phyloP scores from a whole-genome alignment of 495 filamentous ascomycete species.

The Alectoria sarmentosa region DNA sequence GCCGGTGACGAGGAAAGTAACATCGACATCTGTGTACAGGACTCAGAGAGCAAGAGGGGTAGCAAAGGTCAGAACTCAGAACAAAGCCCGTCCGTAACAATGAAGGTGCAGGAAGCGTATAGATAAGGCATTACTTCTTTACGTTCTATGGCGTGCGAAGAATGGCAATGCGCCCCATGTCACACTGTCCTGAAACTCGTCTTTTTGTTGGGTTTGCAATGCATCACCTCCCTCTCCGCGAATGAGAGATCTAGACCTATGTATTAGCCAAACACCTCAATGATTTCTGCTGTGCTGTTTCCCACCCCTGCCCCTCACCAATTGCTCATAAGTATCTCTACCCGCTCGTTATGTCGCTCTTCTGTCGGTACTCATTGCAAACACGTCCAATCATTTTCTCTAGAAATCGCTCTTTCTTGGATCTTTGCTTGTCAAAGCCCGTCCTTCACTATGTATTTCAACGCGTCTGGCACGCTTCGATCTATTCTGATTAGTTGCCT shows the following conservation, averaged over 20 bases:
- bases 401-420: background rate
- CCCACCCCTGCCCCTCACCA: background rate
- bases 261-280: background rate
- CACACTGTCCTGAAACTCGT: background rate
- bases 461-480: conserved; percentile 1
- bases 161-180: too few relatives aligned
- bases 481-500: background rate
- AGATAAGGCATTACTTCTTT: too few relatives aligned
- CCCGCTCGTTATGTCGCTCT: background rate
- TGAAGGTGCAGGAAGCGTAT: too few relatives aligned
- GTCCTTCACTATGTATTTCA: background rate
- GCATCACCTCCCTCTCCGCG: background rate
- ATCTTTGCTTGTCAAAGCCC: background rate
- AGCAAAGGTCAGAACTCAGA: too few relatives aligned
- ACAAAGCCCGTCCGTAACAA: too few relatives aligned
- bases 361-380: background rate
- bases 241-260: background rate
- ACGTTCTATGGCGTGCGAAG: too few relatives aligned
- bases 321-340: background rate
- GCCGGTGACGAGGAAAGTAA: too few relatives aligned
- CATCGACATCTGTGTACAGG: too few relatives aligned
- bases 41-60: too few relatives aligned
- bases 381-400: background rate
- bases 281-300: background rate
- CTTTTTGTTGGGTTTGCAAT: background rate